Base-by-base conservation (phyloP, 164 flowering plant genomes). In the Magnolia kwangsiensis region DNA sequence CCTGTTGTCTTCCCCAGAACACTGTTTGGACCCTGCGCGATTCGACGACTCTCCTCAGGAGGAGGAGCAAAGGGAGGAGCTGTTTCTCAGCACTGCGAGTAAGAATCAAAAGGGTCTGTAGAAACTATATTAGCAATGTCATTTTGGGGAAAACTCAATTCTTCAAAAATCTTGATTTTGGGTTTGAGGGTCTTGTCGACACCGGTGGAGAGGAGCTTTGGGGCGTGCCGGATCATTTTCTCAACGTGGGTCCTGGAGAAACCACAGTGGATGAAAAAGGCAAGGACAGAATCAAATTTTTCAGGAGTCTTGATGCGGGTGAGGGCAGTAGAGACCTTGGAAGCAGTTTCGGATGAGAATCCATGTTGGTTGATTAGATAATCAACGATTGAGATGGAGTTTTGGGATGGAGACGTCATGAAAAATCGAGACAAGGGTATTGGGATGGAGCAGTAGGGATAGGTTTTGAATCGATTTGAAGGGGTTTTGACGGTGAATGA, bases 101-200 rank as follows among this genome's bases (percentile, higher is more conserved):
- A n/a, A n/a, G n/a, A n/a, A n/a, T n/a, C n/a, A n/a, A n/a, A n/a
- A n/a, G n/a, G n/a, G n/a, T n/a, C n/a, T n/a, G n/a, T n/a, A n/a
- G n/a, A n/a, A n/a, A n/a, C n/a, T n/a, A n/a, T n/a, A n/a, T n/a
- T n/a, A n/a, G n/a, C n/a, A n/a, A n/a, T n/a, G n/a, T n/a, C n/a
- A n/a, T n/a, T n/a, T n/a, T n/a, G n/a, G n/a, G n/a, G n/a, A n/a
- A n/a, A n/a, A n/a, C n/a, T n/a, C n/a, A n/a, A 24, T 50, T 71
- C 79, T 24, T 50, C 59, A 37, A 76, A 70, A 6, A 59, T 18
- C 20, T 70, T 45, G n/a, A 76, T 6, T 27, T 61, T 70, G 73
- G 78, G 78, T 21, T 45, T 70, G 11, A 76, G 78, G 73, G 78
- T 76, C 61, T 45, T 76, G 58, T 71, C 69, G 2, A 76, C 74